Conservation (phyloP, 163 green algal genomes). For the Scenedesmus sp. region DNA sequence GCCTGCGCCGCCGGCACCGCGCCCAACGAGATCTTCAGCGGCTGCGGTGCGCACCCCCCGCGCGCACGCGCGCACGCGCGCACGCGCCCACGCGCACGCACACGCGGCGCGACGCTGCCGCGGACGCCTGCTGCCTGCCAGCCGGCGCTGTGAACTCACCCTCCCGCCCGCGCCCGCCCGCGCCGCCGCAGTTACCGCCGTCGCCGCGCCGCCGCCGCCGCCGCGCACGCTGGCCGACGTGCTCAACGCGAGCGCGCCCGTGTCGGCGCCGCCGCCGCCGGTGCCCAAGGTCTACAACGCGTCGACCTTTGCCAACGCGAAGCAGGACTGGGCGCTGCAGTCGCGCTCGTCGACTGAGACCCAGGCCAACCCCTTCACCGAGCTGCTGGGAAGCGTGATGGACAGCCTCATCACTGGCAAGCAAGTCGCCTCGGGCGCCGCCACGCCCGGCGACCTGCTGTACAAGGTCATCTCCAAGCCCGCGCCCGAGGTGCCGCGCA, state of each 20-base stretch:
- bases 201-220: neutral
- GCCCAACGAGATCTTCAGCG: constrained; percentile 35
- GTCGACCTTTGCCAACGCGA: neutral
- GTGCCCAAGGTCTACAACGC: constrained; percentile 9
- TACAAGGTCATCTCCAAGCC: constrained; percentile 29
- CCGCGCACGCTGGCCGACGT: neutral
- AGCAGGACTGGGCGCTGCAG: constrained; percentile 10
- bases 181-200: no score
- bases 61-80: no score
- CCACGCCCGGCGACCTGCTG: constrained; percentile 27
- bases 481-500: neutral
- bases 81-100: no score
- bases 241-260: neutral
- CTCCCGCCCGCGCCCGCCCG: constrained; percentile 4
- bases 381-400: constrained; percentile 23
- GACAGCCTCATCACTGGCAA: constrained; percentile 30
- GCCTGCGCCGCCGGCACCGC: neutral
- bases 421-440: neutral
- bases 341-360: neutral
- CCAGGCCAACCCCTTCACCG: constrained; percentile 18
- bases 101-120: no score
- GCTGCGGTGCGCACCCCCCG: constrained; percentile 37
- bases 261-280: neutral
- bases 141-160: no score
- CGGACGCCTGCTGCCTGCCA: no score